These are phyloP conservation scores for Mycosarcoma mackinlayi DNA, from an alignment of 1,284 basidiomycete genomes.

Conservation along the genomic window DNA sequence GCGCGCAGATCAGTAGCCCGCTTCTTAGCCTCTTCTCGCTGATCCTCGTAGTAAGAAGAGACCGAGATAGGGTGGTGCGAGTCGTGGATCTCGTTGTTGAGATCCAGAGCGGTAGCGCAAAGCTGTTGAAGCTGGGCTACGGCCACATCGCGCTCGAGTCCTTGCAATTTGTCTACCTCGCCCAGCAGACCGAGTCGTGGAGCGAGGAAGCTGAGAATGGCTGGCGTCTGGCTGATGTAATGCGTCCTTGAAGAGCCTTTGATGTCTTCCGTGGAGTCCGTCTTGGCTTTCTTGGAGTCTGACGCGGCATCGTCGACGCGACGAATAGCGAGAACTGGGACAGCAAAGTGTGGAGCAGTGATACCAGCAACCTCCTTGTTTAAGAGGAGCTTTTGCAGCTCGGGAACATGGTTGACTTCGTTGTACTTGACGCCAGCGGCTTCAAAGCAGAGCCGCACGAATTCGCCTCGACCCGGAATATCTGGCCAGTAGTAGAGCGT, in stretches of 20 bases:
- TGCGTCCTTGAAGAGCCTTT: slow-evolving; percentile 4
- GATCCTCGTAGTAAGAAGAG: slow-evolving; percentile 71
- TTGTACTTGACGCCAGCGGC: slow-evolving; percentile 69
- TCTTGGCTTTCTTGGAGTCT: slow-evolving; percentile 3
- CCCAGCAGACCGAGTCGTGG: slow-evolving; percentile 68
- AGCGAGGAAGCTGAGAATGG: slow-evolving; percentile 71
- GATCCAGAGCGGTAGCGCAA: slow-evolving; percentile 70
- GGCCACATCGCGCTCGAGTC: slow-evolving; percentile 36
- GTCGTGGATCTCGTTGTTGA: slow-evolving; percentile 70
- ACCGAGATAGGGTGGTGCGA: slow-evolving; percentile 48
- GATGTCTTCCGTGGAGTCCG: slow-evolving; percentile 1
- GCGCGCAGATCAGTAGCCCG: slow-evolving; percentile 70
- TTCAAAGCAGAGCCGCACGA: slow-evolving; percentile 72
- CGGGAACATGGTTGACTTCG: slow-evolving; percentile 61
- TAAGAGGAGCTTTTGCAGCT: slow-evolving; percentile 24
- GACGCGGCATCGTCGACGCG: not conserved
- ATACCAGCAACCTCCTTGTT: slow-evolving; percentile 20
- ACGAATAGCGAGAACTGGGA: slow-evolving; percentile 63
- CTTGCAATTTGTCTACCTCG: slow-evolving; percentile 21
- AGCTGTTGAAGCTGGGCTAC: slow-evolving; percentile 69
- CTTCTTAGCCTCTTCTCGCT: slow-evolving; percentile 69
- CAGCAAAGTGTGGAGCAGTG: slow-evolving; percentile 64
- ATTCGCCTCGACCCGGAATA: slow-evolving; percentile 72
- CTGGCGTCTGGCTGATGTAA: slow-evolving; percentile 70
- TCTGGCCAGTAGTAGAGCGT: slow-evolving; percentile 59